Evolutionary conservation across 2,329 filamentous ascomycete genomes (phyloP), one percentile per base, ranked within the genome.

Genomic region (Ophiocordyceps camponoti-leonardi): DNA sequence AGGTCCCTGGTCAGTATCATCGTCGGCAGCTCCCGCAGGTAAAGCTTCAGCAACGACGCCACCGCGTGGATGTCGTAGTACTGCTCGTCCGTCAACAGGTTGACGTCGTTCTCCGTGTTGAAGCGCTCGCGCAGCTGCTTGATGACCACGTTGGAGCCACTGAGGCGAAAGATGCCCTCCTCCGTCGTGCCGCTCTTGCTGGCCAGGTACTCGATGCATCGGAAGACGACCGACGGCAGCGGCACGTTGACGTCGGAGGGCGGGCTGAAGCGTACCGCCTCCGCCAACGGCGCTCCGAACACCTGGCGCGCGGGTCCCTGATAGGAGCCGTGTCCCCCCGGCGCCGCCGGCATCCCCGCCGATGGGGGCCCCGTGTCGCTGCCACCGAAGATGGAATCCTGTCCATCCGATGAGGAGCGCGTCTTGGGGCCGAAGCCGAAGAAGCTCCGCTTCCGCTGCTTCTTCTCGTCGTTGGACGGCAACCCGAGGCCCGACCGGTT

Each of bases 41-140:
- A 98, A 43, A 93, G 72, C 65, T 98, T 98, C 56, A 98, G 73
- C 43, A 98, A 70, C 31, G 88, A 94, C 8, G 92, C 92, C 12
- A 98, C 83, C 1, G 92, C 92, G 60, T 98, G 90, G 23, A 98
- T 88, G 60, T 98, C 92, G 58, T 94, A 86, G 59, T 90, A 93
- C 48, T 85, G 79, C 44, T 83, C 82, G 48, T 90, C 88, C 2
- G 73, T 76, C 23, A 95, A 62, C 44, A 98, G 71, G 58, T 94
- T 86, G 51, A 98, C 75, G 58, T 98, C 92, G 42, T 88, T 83
- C 66, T 98, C 88, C 4, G 66, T 79, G 61, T 98, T 95, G 68
- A 98, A 98, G 2, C 88, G 81, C 59, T 96, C 90, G 49, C 84
- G 83, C 41, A 98, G 73, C 47, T 79, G 79, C 62, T 90, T 94